Base-by-base conservation (phyloP, 2,329 filamentous ascomycete genomes). In the Fusarium virguliforme region DNA sequence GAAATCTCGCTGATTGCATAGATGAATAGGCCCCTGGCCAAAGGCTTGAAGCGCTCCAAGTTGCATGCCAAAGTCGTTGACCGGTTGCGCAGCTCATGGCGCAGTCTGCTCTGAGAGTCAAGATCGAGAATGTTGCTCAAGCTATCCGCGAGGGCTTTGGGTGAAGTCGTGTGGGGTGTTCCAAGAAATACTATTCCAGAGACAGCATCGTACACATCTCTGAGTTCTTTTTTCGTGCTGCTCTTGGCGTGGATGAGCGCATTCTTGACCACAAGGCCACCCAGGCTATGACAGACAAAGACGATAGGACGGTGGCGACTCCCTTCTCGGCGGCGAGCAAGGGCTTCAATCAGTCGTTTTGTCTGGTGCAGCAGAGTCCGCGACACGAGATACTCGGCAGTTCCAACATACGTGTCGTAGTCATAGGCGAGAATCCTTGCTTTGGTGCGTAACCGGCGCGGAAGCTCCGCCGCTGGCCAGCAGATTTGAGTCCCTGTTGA, bases 351-450 rank as follows among this genome's bases (percentile, higher is more conserved):
- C 4, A 48, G 22, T 13, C 22, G 22, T 8, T 15, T 28, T 8
- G 41, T 48, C 41, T 48, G 41, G 12, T 48, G 41, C 6, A 48
- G 22, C 13, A 48, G 41, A 13, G 41, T 48, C 1, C 41, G 41
- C 12, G 41, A 48, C 12, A 28, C 26, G 24, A 26, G 22, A 48
- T 48, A 48, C 12, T 48, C 41, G 12, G 22, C 41, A 24, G 41
- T 48, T 48, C 41, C 15, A 10, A 48, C 10, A 13, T 48, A 13
- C 5, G 41, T 48, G 8, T 48, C 41, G 41, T 48, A 48, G 41
- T 48, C 41, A 8, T 48, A 48, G 24, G 41, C 41, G 8, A 48
- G 41, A 26, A 48, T 48, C 22, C 41, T 48, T 15, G 41, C 41
- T 28, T 48, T 24, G 41, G 15, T 13, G 22, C n/a, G 22, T 13